These are phyloP conservation scores for Scorias spongiosa DNA, from an alignment of 2,329 filamentous ascomycete species.

Conservation along the genomic window DNA sequence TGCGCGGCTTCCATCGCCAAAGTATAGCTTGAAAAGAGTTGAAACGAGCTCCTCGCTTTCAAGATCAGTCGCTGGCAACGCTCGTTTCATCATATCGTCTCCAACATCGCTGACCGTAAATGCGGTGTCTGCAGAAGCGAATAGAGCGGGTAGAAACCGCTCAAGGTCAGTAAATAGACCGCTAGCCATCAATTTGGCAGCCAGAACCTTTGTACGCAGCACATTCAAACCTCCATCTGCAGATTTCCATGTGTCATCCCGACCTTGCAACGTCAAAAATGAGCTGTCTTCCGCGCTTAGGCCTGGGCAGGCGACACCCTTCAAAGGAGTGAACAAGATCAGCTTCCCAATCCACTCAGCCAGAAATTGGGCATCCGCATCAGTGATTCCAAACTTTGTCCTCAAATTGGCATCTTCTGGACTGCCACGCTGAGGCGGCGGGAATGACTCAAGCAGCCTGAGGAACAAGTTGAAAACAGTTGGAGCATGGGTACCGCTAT, in stretches of 20 bases:
- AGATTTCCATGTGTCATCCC: conserved; percentile 54
- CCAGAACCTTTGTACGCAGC: conserved; percentile 53
- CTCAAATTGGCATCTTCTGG: conserved; percentile 61
- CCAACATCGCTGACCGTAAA: conserved; percentile 70
- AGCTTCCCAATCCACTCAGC: conserved; percentile 64
- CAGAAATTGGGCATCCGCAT: conserved; percentile 59
- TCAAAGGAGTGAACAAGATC: conserved; percentile 44
- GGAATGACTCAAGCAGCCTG: conserved; percentile 54
- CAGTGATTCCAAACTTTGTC: conserved; percentile 47
- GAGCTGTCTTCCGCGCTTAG: conserved; percentile 50
- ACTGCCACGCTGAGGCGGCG: conserved; percentile 60
- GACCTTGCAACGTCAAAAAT: conserved; percentile 52
- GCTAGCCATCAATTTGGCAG: conserved; percentile 60
- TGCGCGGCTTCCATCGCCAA: conserved; percentile 31
- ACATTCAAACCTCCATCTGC: conserved; percentile 48
- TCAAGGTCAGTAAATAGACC: conserved; percentile 74
- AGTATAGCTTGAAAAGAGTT: conserved; percentile 58
- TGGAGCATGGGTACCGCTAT: conserved; percentile 41
- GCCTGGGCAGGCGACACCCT: conserved; percentile 38
- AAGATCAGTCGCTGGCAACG: conserved; percentile 49
- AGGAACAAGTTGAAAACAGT: conserved; percentile 70
- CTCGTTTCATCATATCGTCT: conserved; percentile 76
- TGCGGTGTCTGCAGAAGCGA: conserved; percentile 69
- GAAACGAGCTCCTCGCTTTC: conserved; percentile 52
- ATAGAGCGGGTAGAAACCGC: conserved; percentile 68